A percentile compares a stretch with the other conserved stretches of the same genome.
Evolutionary conservation across 805 yeast species (phyloP).

Genomic region (Yamadazyma laniorum): DNA sequence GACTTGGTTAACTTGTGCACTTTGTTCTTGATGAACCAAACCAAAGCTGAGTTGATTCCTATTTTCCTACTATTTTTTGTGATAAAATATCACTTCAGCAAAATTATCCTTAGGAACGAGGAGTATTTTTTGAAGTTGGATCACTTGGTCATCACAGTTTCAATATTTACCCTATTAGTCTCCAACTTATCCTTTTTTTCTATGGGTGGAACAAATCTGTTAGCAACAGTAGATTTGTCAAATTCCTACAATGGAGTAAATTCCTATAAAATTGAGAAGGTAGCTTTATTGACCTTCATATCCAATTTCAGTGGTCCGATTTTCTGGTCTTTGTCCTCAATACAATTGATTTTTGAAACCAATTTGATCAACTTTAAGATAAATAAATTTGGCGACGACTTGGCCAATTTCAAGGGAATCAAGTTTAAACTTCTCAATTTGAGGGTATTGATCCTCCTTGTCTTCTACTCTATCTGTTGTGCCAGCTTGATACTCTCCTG

Average conservation of each 20-base stretch:
- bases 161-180: conserved; percentile 47
- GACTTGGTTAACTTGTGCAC: conserved; percentile 37
- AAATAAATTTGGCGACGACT: conserved; percentile 10
- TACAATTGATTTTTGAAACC: conserved; percentile 40
- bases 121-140: conserved; percentile 12
- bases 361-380: conserved; percentile 15
- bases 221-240: conserved; percentile 86
- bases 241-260: conserved; percentile 89
- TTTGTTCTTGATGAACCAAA: conserved; percentile 51
- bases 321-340: conserved; percentile 64
- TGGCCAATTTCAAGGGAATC: conserved; percentile 10
- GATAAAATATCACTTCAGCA: conserved; percentile 18
- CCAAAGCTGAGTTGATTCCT: conserved; percentile 56
- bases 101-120: conserved; percentile 2
- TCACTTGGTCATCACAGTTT: conserved; percentile 20
- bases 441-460: conserved; percentile 36
- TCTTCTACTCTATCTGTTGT: conserved; percentile 62
- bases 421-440: conserved; percentile 26
- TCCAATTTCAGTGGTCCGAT: conserved; percentile 87
- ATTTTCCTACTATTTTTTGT: conserved; percentile 41
- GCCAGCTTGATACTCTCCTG: conserved; percentile 67
- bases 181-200: conserved; percentile 83
- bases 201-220: conserved; percentile 86
- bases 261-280: conserved; percentile 63
- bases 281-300: conserved; percentile 74